phyloP scores from a whole-genome alignment of 352 stramenopile genomes.

The Phytophthora meadii region DNA sequence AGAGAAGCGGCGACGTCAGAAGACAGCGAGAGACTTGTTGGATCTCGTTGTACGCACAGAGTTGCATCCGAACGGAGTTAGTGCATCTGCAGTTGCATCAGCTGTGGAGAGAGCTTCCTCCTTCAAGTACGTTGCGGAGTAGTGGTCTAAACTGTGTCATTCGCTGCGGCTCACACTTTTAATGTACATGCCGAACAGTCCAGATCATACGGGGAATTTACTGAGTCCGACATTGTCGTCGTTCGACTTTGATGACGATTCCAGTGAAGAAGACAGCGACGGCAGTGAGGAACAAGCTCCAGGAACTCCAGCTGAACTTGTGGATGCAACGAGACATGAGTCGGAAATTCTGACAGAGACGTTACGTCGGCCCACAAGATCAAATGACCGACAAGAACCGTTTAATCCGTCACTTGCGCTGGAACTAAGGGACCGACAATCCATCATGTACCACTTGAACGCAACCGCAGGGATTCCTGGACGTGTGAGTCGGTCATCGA shows the following conservation, averaged over 20 bases:
- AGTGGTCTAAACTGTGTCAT: neutral
- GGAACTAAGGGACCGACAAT: constrained; percentile 41
- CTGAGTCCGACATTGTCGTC: constrained; percentile 86
- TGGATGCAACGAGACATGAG: constrained; percentile 19
- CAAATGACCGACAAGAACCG: constrained; percentile 4
- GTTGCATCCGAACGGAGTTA: constrained; percentile 26
- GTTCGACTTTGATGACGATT: constrained; percentile 88
- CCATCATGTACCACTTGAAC: constrained; percentile 38
- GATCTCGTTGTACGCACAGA: constrained; percentile 65
- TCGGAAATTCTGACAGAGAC: constrained; percentile 24
- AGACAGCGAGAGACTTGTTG: constrained; percentile 68
- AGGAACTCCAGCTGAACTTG: constrained; percentile 18
- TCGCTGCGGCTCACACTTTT: neutral
- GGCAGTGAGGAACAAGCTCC: constrained; percentile 2
- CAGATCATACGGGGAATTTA: constrained; percentile 66
- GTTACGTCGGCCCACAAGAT: constrained; percentile 3
- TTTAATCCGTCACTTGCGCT: constrained; percentile 28
- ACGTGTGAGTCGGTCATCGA: constrained; percentile 62
- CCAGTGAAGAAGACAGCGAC: constrained; percentile 45
- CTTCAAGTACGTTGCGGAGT: constrained; percentile 37
- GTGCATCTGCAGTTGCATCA: neutral
- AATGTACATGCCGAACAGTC: constrained; percentile 20
- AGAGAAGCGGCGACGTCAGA: constrained; percentile 73
- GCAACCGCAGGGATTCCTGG: constrained; percentile 25
- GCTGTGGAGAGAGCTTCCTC: constrained; percentile 48